Evolutionary conservation across 352 stramenopile species (phyloP).

Genomic region (Globisporangium rhizosaccharum): DNA sequence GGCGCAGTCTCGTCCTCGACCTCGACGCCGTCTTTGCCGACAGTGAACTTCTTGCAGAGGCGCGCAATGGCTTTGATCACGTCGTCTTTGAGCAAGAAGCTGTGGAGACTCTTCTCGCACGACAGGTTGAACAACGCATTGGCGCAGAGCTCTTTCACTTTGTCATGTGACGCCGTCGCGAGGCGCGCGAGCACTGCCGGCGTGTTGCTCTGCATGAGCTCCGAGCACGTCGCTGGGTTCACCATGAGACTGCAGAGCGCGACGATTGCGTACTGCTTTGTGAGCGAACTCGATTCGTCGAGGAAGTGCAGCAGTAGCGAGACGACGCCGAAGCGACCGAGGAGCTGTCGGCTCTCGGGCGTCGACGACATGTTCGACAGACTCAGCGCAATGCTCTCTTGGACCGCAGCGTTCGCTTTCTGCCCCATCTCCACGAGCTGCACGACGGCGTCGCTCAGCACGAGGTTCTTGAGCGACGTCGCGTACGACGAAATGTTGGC

Average conservation of each 20-base stretch:
- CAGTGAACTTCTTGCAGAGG: conserved; percentile 46
- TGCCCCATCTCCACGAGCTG: conserved; percentile 61
- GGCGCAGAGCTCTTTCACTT: conserved; percentile 61
- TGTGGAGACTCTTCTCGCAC: conserved; percentile 60
- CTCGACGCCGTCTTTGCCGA: conserved; percentile 43
- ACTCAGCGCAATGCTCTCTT: conserved; percentile 72
- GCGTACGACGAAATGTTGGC: conserved; percentile 71
- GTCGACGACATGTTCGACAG: conserved; percentile 70
- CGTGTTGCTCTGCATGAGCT: conserved; percentile 71
- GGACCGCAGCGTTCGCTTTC: conserved; percentile 41
- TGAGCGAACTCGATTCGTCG: conserved; percentile 37
- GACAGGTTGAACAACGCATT: conserved; percentile 82
- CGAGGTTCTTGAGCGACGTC: conserved; percentile 57
- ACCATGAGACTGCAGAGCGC: conserved; percentile 65
- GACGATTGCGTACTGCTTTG: conserved; percentile 66
- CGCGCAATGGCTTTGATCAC: conserved; percentile 65
- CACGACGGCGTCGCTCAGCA: conserved; percentile 53
- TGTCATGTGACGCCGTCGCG: conserved; percentile 34
- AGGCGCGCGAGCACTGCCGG: conserved; percentile 46
- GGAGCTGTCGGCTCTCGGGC: conserved; percentile 45
- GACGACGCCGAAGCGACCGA: conserved; percentile 60
- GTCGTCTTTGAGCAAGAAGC: conserved; percentile 62
- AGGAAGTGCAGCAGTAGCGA: conserved; percentile 68
- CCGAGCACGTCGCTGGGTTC: conserved; percentile 41
- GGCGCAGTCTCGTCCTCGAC: conserved; percentile 44